Evolutionary conservation across 352 stramenopile genomes (phyloP), one percentile per base, ranked within the genome.

Genomic region (Phytopythium helicoides): DNA sequence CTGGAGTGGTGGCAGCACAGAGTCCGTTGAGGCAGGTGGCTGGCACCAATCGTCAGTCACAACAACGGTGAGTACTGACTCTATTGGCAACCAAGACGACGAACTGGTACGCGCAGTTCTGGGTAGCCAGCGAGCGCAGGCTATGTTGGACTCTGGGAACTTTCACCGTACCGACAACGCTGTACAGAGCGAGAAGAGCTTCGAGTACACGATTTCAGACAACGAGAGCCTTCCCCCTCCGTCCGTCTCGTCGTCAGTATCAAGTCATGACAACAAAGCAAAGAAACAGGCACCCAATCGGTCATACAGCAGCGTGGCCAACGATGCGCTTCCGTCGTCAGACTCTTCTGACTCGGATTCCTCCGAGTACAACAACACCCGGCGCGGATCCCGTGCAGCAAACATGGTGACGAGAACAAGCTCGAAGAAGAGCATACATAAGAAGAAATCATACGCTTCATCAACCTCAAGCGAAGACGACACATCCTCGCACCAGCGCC

Each of bases 241-340:
- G 8, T 51, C 44, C 18, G 25, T 51, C 10, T 28, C 44, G 2
- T 28, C 23, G 18, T 6, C 18, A 10, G 22, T 23, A 4, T 16
- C 33, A 11, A 42, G 8, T 21, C 16, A 26, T 18, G 46, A 11
- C 23, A 33, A 15, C 16, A 26, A 25, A 10, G 5, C 28, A 5
- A 33, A 33, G 28, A 33, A 33, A 9, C 28, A 33, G 28, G 5
- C 5, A 9, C 28, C 28, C 5, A 33, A 33, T 9, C 5, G 28
- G 28, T 33, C 28, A 33, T 33, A 33, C 33, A 50, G 37, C 19
- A 35, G 52, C 47, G 71, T 76, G 26, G 57, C 66, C 8, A 56
- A 73, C 7, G 66, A 81, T 14, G 68, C 66, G 1, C 33, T 81
- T 3, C 71, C 68, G 12, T 60, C 62, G 0, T 71, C 62, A 1